These are phyloP conservation scores for Chrysanthemum lavandulifolium DNA, from an alignment of 129 eudicot genomes.

Conservation along the genomic window DNA sequence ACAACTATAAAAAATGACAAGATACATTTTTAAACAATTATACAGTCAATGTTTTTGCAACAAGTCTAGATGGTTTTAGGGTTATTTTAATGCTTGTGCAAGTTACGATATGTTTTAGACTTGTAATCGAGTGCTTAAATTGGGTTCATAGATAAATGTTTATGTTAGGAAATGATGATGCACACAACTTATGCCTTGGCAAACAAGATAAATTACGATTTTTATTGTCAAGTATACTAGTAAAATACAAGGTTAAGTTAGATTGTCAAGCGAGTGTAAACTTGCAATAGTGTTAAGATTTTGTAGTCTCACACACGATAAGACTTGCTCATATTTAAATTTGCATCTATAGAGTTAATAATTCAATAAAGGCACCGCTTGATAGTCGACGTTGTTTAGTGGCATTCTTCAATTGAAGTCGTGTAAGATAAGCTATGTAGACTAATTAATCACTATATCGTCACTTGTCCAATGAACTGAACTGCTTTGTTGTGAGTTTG, in stretches of 20 bases:
- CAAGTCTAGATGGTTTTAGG: slow-evolving; percentile 1
- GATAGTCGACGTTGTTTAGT: too few relatives aligned
- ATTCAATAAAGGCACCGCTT: too few relatives aligned
- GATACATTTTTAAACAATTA: too few relatives aligned
- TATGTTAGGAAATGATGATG: slow-evolving; percentile 9
- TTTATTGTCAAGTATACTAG: neutral
- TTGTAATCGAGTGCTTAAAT: slow-evolving; percentile 8
- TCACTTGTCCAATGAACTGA: too few relatives aligned
- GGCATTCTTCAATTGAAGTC: too few relatives aligned
- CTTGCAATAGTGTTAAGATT: neutral
- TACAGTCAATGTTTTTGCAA: slow-evolving; percentile 8
- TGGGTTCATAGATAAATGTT: neutral
- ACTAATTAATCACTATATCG: too few relatives aligned
- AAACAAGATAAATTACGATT: neutral
- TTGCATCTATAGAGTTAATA: neutral
- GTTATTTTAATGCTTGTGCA: slow-evolving; percentile 1
- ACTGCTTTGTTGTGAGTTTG: too few relatives aligned
- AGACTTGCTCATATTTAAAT: neutral
- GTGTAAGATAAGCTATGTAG: too few relatives aligned
- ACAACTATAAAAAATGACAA: too few relatives aligned
- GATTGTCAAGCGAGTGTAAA: neutral
- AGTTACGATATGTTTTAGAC: neutral
- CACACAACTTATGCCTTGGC: neutral
- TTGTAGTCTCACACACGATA: slow-evolving; percentile 4
- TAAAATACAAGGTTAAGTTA: neutral